These are phyloP conservation scores for Nitzschia putrida DNA, from an alignment of 108 stramenopile species.

Conservation along the genomic window DNA sequence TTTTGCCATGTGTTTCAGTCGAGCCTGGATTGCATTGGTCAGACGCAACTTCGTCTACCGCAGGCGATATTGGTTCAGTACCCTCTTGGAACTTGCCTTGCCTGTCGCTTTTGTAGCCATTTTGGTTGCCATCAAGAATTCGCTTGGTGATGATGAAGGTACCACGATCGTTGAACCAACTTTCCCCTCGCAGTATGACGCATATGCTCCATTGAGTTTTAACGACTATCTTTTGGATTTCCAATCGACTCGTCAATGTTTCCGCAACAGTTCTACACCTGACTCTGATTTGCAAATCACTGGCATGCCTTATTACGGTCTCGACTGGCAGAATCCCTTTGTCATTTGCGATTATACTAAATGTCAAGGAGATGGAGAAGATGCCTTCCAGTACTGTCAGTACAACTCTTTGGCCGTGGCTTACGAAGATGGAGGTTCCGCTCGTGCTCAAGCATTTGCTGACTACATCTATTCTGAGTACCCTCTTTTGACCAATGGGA, in stretches of 20 bases:
- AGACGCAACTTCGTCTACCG: slow-evolving; percentile 76
- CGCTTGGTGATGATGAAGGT: slow-evolving; percentile 51
- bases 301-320: slow-evolving; percentile 39
- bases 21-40: slow-evolving; percentile 72
- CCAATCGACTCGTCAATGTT: slow-evolving; percentile 59
- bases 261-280: neutral
- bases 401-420: slow-evolving; percentile 62
- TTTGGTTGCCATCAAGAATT: slow-evolving; percentile 62
- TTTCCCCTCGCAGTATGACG: slow-evolving; percentile 51
- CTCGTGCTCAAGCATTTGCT: slow-evolving; percentile 54
- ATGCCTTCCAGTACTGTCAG: slow-evolving; percentile 64
- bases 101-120: slow-evolving; percentile 65
- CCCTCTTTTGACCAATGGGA: slow-evolving; percentile 38
- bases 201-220: slow-evolving; percentile 53
- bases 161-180: slow-evolving; percentile 45
- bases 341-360: slow-evolving; percentile 67
- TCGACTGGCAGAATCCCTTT: slow-evolving; percentile 75
- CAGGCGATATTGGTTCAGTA: slow-evolving; percentile 57
- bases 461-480: slow-evolving; percentile 53
- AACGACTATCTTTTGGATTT: slow-evolving; percentile 71
- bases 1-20: slow-evolving; percentile 31
- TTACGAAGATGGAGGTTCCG: slow-evolving; percentile 36
- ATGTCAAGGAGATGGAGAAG: slow-evolving; percentile 58
- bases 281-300: slow-evolving; percentile 29
- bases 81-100: slow-evolving; percentile 67